Evolutionary conservation across 2,329 filamentous ascomycete genomes (phyloP).

Genomic region (Fusarium nisikadoi): DNA sequence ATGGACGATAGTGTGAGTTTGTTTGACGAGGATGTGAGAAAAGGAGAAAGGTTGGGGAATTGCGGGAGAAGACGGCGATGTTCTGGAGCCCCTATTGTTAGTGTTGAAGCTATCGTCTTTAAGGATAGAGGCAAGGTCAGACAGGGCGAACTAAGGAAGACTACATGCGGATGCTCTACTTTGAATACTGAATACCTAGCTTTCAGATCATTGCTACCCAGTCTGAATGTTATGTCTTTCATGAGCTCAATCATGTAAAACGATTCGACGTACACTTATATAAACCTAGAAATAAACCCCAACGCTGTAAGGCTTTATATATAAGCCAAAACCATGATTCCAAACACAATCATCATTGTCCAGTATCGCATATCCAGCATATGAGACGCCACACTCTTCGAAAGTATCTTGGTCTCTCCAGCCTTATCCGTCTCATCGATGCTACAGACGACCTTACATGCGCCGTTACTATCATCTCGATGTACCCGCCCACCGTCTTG

Average conservation of each 20-base stretch:
- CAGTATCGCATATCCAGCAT: neutral
- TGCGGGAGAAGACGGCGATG: slow-evolving; percentile 5
- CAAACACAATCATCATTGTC: neutral
- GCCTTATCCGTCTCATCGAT: slow-evolving; percentile 48
- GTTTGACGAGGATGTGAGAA: neutral
- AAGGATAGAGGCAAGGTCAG: neutral
- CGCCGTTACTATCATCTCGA: slow-evolving; percentile 33
- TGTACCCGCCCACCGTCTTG: slow-evolving; percentile 49
- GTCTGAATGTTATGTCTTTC: neutral
- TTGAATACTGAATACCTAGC: neutral
- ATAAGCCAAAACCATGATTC: neutral
- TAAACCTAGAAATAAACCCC: neutral
- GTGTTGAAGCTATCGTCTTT: neutral
- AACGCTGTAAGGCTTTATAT: neutral
- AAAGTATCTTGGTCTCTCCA: slow-evolving; percentile 39
- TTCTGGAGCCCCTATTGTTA: neutral
- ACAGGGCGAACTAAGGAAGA: neutral
- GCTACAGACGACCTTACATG: slow-evolving; percentile 47
- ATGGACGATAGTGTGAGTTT: slow-evolving; percentile 9
- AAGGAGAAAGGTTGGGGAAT: neutral
- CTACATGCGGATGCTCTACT: neutral
- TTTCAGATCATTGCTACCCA: neutral
- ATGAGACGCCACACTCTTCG: slow-evolving; percentile 39
- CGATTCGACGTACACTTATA: neutral
- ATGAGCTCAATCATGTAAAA: neutral